phyloP scores from a whole-genome alignment of 2,329 filamentous ascomycete species.

The Colletotrichum sidae region DNA sequence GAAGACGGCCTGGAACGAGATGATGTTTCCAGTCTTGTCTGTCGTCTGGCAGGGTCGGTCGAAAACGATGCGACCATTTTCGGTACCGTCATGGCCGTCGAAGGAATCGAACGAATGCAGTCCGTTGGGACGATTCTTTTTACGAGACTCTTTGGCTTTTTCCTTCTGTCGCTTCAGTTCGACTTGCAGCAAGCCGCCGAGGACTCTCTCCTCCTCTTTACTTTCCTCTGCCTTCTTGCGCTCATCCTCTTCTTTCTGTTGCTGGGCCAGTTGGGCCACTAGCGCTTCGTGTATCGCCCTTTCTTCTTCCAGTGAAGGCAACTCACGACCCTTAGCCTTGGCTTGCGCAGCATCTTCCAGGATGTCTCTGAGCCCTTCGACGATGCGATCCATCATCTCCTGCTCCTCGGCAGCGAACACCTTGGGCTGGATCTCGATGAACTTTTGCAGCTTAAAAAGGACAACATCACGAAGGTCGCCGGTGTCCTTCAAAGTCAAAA shows the following conservation, averaged over 20 bases:
- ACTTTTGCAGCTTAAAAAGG: constrained; percentile 75
- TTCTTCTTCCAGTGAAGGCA: constrained; percentile 91
- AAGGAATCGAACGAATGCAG: constrained; percentile 48
- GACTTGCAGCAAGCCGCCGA: constrained; percentile 78
- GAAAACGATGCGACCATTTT: constrained; percentile 65
- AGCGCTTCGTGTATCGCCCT: constrained; percentile 84
- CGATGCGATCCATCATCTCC: constrained; percentile 73
- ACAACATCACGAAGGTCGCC: constrained; percentile 76
- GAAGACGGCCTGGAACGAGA: constrained; percentile 78
- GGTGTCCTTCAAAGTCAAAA: constrained; percentile 75
- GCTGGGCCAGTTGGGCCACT: constrained; percentile 69
- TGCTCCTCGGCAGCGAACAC: constrained; percentile 64
- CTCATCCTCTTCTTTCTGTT: constrained; percentile 65
- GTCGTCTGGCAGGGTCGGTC: constrained; percentile 74
- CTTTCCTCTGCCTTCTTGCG: constrained; percentile 66
- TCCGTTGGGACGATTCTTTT: constrained; percentile 65
- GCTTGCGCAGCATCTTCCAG: constrained; percentile 88
- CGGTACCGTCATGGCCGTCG: constrained; percentile 47
- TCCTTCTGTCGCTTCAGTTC: constrained; percentile 76
- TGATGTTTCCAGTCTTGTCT: constrained; percentile 70
- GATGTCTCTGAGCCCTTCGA: constrained; percentile 78
- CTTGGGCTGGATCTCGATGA: constrained; percentile 69
- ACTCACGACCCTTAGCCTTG: constrained; percentile 77
- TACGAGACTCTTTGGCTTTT: constrained; percentile 72
- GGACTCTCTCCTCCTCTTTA: constrained; percentile 76